Percentiles rank a stretch among this genome's conserved stretches.
Conservation (phyloP, 345 rosid genomes). For the Salix viminalis region DNA sequence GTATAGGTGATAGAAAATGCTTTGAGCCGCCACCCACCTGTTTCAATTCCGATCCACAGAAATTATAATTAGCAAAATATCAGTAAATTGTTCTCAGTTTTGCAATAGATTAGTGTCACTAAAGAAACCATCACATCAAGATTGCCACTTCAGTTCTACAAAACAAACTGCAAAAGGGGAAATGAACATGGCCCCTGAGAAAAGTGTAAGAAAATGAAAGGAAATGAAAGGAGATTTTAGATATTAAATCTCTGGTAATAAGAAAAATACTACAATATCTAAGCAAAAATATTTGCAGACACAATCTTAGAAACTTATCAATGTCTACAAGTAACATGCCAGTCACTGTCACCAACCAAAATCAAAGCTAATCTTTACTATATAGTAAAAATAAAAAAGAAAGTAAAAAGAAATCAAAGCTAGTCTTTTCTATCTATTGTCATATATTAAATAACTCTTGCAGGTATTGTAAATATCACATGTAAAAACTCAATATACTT, state of each 20-base stretch:
- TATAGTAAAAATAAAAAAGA: neutral
- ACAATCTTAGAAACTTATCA: neutral
- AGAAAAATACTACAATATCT: neutral
- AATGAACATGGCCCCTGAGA: neutral
- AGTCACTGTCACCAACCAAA: neutral
- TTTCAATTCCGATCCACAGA: constrained; percentile 21
- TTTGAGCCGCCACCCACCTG: constrained; percentile 98
- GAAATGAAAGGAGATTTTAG: neutral
- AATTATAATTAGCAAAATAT: neutral
- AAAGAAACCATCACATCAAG: neutral
- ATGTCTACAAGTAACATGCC: neutral
- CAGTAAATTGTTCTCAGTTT: neutral
- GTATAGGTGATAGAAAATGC: constrained; percentile 95
- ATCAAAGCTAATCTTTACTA: neutral
- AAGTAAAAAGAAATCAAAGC: too few species aligned
- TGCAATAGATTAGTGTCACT: neutral
- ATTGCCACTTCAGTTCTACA: neutral
- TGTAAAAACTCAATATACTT: neutral
- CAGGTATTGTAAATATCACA: neutral
- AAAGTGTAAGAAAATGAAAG: neutral
- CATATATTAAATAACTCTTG: too few species aligned
- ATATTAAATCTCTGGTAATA: neutral
- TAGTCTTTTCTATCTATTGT: too few species aligned
- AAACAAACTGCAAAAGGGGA: neutral
- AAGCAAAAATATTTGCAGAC: neutral